Conservation (phyloP, 1,284 basidiomycete species). For the Boletus holoroseus region DNA sequence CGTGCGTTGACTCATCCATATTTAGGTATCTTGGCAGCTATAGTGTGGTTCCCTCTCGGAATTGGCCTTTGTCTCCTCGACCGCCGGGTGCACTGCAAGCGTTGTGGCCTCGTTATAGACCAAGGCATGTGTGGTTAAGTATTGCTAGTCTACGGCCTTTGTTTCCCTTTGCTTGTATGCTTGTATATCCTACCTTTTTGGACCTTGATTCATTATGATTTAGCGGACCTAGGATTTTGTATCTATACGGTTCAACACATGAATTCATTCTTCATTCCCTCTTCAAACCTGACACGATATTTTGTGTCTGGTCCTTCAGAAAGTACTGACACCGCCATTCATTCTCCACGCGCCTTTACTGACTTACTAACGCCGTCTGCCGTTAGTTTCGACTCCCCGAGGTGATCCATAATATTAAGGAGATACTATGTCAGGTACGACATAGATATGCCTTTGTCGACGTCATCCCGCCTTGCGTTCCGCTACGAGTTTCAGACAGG, state of each 20-base stretch:
- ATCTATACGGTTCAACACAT: conserved; percentile 13
- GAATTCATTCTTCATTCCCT: conserved; percentile 2
- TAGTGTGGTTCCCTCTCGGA: conserved; percentile 79
- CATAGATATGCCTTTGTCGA: neutral
- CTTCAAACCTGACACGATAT: neutral
- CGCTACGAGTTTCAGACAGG: neutral
- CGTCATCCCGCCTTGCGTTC: neutral
- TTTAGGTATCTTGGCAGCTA: conserved; percentile 65
- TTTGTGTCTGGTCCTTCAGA: neutral
- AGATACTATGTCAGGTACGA: neutral
- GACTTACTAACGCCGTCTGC: neutral
- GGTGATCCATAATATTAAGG: neutral
- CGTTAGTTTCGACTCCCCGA: neutral
- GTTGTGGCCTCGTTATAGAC: conserved; percentile 43
- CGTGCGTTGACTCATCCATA: conserved; percentile 1
- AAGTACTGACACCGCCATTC: neutral
- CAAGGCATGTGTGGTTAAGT: conserved; percentile 36
- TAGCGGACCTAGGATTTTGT: conserved; percentile 12
- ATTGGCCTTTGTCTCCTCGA: conserved; percentile 71
- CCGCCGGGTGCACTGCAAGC: conserved; percentile 55
- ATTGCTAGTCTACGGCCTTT: neutral
- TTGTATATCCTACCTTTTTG: neutral
- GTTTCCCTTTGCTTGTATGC: neutral
- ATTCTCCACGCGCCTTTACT: neutral
- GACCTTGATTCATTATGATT: conserved; percentile 1